Percentiles rank a stretch among this genome's conserved stretches.
These are phyloP conservation scores for Vanderwaltozyma polyspora DNA, from an alignment of 805 yeast genomes.

Conservation along the genomic window DNA sequence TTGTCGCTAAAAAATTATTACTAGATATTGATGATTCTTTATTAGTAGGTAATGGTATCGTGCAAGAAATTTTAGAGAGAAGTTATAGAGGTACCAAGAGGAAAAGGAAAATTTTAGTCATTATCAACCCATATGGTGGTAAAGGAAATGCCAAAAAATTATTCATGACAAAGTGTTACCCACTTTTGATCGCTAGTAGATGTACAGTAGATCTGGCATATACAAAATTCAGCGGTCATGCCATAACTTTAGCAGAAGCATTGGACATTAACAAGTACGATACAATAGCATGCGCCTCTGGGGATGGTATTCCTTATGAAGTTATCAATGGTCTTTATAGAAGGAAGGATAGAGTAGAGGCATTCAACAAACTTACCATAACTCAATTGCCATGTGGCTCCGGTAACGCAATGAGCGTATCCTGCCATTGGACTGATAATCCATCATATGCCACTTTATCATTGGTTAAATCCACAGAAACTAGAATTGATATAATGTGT, in stretches of 20 bases:
- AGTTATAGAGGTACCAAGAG: slow-evolving; percentile 33
- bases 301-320: slow-evolving; percentile 95
- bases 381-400: slow-evolving; percentile 93
- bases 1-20: slow-evolving; percentile 27
- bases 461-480: slow-evolving; percentile 56
- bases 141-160: slow-evolving; percentile 58
- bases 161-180: slow-evolving; percentile 49
- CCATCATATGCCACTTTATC: slow-evolving; percentile 61
- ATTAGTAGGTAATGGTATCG: neutral
- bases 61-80: slow-evolving; percentile 21
- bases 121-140: slow-evolving; percentile 90
- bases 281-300: slow-evolving; percentile 81
- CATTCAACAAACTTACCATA: slow-evolving; percentile 54
- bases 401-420: slow-evolving; percentile 83
- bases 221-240: slow-evolving; percentile 68
- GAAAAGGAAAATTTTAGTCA: slow-evolving; percentile 42
- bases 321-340: slow-evolving; percentile 76
- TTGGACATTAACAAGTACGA: slow-evolving; percentile 52
- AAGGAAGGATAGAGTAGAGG: slow-evolving; percentile 51
- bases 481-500: slow-evolving; percentile 73
- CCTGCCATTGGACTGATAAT: slow-evolving; percentile 64
- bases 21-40: slow-evolving; percentile 18
- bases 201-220: slow-evolving; percentile 42
- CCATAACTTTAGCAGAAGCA: slow-evolving; percentile 52
- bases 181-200: slow-evolving; percentile 63